These are phyloP conservation scores for Celoporthe dispersa DNA, from an alignment of 2,329 filamentous ascomycete genomes.

Conservation along the genomic window DNA sequence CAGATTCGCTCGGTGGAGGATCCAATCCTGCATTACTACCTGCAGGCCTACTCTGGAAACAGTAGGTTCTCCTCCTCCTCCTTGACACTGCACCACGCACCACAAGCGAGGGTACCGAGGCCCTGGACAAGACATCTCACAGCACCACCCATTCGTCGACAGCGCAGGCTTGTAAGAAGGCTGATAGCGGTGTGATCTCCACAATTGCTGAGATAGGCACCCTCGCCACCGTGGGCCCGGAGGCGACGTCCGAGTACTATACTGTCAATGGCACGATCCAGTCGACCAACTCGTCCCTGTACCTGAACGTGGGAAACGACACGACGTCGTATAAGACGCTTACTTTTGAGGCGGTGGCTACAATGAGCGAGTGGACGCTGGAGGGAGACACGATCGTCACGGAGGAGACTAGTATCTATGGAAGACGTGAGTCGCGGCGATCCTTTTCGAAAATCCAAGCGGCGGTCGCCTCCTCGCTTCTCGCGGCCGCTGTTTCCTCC, in stretches of 20 bases:
- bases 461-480: background rate
- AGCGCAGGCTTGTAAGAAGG: no score
- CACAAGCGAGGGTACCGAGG: background rate
- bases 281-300: conserved; percentile 47
- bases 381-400: conserved; percentile 53
- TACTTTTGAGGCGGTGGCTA: conserved; percentile 45
- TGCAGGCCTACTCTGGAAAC: conserved; percentile 51
- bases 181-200: conserved; percentile 15
- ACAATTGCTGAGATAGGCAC: conserved; percentile 43
- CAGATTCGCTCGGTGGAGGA: conserved; percentile 54
- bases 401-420: conserved; percentile 46
- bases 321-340: conserved; percentile 57
- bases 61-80: conserved; percentile 34
- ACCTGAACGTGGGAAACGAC: conserved; percentile 51
- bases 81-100: background rate
- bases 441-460: no score
- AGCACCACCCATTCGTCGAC: no score
- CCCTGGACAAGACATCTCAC: no score
- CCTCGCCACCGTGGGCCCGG: conserved; percentile 56
- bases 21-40: conserved; percentile 58
- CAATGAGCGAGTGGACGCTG: conserved; percentile 55
- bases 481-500: background rate
- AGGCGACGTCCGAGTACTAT: conserved; percentile 52
- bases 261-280: conserved; percentile 46
- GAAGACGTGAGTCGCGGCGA: conserved; percentile 41